Base-by-base conservation (phyloP, 306 rosid genomes). In the Abrus precatorius region DNA sequence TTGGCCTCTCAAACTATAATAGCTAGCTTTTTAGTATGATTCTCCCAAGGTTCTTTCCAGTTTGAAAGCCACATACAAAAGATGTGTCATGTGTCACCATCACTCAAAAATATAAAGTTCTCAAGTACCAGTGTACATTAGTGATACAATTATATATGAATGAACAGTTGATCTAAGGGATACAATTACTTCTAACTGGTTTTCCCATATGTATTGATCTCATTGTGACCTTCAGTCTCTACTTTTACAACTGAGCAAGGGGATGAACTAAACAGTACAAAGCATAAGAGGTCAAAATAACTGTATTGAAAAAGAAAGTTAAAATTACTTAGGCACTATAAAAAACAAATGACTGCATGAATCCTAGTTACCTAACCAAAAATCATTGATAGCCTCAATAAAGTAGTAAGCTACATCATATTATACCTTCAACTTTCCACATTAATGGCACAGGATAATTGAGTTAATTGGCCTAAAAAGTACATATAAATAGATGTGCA, bases 191-290 rank as follows among this genome's bases (percentile, higher is more conserved):
- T 45, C 1, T 44, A 45, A 29, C 73, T 20, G 38, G 73, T 27
- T 44, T 13, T 28, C 28, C 7, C 29, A 0, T 47, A 48, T 69
- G 28, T 30, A 9, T 41, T 44, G 54, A 43, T 14, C 9, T 66
- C 3, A 14, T 41, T 7, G n/a, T 29, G 10, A 6, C 29, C 47
- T 36, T 63, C 47, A 47, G 28, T 67, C 53, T 8, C 54, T 8
- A 44, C 29, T n/a, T 41, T 40, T 41, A 68, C 62, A 76, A 20
- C 62, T 76, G 11, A 45, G 64, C 52, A 72, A 75, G n/a, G 12
- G 79, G 32, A 29, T 13, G 59, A 10, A 28, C 69, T 47, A 44
- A 60, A 59, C 30, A 60, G 59, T 44, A 45, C 3, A 57, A 74
- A 59, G 45, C 34, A 20, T 12, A 41, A 12, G 13, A 7, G 7